Conservation (phyloP, 805 yeast species). For the Candida tibetensis region DNA sequence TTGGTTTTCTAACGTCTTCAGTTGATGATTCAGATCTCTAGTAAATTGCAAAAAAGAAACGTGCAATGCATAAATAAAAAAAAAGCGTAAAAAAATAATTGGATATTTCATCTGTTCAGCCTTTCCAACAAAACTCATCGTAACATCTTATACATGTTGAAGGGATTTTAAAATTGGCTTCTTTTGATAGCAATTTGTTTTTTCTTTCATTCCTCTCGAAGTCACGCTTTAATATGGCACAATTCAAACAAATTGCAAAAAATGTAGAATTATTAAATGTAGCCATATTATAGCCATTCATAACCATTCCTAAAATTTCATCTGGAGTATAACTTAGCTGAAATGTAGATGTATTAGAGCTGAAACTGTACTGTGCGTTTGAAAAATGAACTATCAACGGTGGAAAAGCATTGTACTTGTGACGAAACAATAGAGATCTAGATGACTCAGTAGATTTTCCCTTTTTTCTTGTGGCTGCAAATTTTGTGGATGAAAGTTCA, state of each 20-base stretch:
- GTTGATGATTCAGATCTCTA: not conserved
- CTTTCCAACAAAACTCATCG: slow-evolving; percentile 18
- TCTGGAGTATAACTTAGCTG: slow-evolving; percentile 45
- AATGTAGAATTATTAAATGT: slow-evolving; percentile 40
- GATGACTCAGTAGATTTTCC: not conserved
- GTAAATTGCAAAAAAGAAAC: not conserved
- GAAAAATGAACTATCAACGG: slow-evolving; percentile 55
- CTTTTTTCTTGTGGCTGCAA: too few species aligned
- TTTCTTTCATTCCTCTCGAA: slow-evolving; percentile 29
- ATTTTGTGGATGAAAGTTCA: not conserved
- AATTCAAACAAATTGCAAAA: slow-evolving; percentile 51
- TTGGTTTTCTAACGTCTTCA: not conserved
- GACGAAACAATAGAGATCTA: slow-evolving; percentile 1
- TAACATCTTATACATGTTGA: slow-evolving; percentile 17
- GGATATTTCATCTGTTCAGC: too few species aligned
- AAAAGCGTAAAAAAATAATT: not conserved
- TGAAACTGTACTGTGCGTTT: slow-evolving; percentile 40
- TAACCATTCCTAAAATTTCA: slow-evolving; percentile 45
- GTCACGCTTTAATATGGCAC: slow-evolving; percentile 53
- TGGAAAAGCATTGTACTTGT: slow-evolving; percentile 31
- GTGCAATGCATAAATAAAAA: not conserved
- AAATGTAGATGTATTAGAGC: slow-evolving; percentile 59
- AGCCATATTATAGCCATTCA: slow-evolving; percentile 53
- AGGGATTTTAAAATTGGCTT: slow-evolving; percentile 11
- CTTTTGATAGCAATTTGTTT: not conserved